Evolutionary conservation across 2,329 filamentous ascomycete species (phyloP).

Genomic region (Thielaviopsis euricoi): DNA sequence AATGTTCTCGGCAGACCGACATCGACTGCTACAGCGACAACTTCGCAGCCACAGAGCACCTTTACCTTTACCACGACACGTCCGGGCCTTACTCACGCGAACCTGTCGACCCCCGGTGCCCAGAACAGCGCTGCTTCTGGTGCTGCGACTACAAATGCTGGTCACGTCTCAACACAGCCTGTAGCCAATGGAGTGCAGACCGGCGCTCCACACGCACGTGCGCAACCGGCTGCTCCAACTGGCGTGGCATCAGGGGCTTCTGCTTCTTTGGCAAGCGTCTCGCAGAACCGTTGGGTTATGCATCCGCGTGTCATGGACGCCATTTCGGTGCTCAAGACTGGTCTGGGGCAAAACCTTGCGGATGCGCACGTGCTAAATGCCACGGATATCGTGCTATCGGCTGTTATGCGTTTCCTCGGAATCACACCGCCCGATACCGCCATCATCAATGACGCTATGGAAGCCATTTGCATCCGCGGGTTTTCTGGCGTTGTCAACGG

Average conservation of each 20-base stretch:
- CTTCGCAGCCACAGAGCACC: not conserved
- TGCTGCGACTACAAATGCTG: not conserved
- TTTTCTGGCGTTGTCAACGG: conserved; percentile 27
- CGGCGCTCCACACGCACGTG: not conserved
- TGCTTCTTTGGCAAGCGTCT: not conserved
- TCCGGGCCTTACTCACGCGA: not conserved
- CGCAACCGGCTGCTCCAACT: conserved; percentile 8
- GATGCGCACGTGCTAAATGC: conserved; percentile 26
- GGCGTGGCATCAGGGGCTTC: conserved; percentile 5
- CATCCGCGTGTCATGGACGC: conserved; percentile 27
- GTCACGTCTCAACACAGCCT: not conserved
- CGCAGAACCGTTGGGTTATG: conserved; percentile 21
- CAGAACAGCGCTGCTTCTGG: not conserved
- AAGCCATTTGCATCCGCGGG: conserved; percentile 29
- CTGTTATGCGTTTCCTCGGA: conserved; percentile 33
- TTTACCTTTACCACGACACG: conserved; percentile 2
- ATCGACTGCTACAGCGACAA: not conserved
- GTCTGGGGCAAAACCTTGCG: conserved; percentile 28
- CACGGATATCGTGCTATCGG: conserved; percentile 34
- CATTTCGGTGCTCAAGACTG: conserved; percentile 29
- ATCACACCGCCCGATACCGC: conserved; percentile 23
- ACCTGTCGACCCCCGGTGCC: no score
- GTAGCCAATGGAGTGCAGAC: not conserved
- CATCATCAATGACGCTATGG: conserved; percentile 30
- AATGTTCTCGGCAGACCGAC: conserved; percentile 2